Conservation (phyloP, 2,329 filamentous ascomycete species). For the Fusarium sp. region DNA sequence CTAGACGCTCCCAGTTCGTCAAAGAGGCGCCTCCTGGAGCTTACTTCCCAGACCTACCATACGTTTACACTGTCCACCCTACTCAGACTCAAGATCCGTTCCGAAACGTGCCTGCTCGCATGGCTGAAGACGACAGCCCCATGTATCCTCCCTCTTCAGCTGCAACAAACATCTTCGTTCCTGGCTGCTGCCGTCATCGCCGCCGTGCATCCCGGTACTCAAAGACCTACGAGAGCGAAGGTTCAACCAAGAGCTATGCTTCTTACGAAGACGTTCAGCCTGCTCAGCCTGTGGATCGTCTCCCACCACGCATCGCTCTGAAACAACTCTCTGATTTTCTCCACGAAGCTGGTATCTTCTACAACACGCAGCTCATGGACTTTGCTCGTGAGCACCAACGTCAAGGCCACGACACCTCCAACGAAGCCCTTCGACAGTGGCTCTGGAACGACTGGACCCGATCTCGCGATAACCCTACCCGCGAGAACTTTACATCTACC, state of each 20-base stretch:
- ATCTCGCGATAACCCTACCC: neutral
- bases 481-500: constrained; percentile 23
- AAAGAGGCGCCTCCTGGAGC: neutral
- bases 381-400: constrained; percentile 12
- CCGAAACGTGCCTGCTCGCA: neutral
- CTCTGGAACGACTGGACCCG: constrained; percentile 28
- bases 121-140: constrained; percentile 10
- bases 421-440: constrained; percentile 12
- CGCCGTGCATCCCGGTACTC: constrained; percentile 11
- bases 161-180: neutral
- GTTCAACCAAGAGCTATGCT: constrained; percentile 1
- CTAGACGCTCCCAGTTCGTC: constrained; percentile 9
- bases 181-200: constrained; percentile 11
- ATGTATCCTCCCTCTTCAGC: constrained; percentile 1
- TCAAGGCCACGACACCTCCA: constrained; percentile 9
- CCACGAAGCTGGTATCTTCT: constrained; percentile 12
- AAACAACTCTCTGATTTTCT: constrained; percentile 28
- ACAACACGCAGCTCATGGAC: constrained; percentile 13
- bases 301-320: constrained; percentile 33
- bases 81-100: neutral
- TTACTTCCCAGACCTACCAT: constrained; percentile 4
- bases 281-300: neutral
- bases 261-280: neutral
- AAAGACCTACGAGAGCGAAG: constrained; percentile 4
- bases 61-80: constrained; percentile 4